Base-by-base conservation (phyloP, 2,329 filamentous ascomycete genomes). In the Xylariomycetidae sp. region DNA sequence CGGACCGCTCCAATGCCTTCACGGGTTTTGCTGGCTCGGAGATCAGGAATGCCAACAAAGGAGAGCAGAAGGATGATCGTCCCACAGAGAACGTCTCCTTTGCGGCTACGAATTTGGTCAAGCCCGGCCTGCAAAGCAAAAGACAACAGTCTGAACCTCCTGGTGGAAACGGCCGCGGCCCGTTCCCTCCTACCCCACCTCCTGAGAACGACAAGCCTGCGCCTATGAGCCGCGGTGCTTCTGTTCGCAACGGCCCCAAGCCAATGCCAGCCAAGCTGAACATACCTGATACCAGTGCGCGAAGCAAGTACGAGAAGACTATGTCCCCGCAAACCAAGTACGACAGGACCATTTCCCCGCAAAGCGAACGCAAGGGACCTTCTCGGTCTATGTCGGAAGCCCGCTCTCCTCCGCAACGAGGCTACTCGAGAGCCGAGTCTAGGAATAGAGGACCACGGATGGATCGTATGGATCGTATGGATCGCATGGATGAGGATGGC, bases 111-210 rank as follows among this genome's bases (percentile, higher is more conserved):
- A 95, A 96, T 50, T 76, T 96, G 7, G 90, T 96, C 41, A 92
- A 92, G 57, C 82, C 86, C 19, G 85, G 84, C 31, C 68, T 96
- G 20, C 74, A 76, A 47, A 90, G 84, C 53, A 78, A 85, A 44
- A 76, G 84, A 52, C 86, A 93, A 51, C 86, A 92, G 54, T 92
- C 85, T 13, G 88, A 92, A 54, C 86, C 87, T 7, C 85, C 86
- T 1, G 24, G 6, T n/a, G n/a, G n/a, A n/a, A 67, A 79, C 44
- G 77, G 76, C 54, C 79, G 87, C 49, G 85, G 85, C 50, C 76
- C 90, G 42, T 95, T 96, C 65, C 92, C 92, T 13, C 92, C 92
- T n/a, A 96, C 92, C n/a, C 92, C 92, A 25, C 92, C 92, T 6
- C 92, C 92, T 5, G 92, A 98, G 67, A 76, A 76, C 42, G 88